Evolutionary conservation across 2,329 filamentous ascomycete species (phyloP).

Genomic region (Trematosphaeria pertusa): DNA sequence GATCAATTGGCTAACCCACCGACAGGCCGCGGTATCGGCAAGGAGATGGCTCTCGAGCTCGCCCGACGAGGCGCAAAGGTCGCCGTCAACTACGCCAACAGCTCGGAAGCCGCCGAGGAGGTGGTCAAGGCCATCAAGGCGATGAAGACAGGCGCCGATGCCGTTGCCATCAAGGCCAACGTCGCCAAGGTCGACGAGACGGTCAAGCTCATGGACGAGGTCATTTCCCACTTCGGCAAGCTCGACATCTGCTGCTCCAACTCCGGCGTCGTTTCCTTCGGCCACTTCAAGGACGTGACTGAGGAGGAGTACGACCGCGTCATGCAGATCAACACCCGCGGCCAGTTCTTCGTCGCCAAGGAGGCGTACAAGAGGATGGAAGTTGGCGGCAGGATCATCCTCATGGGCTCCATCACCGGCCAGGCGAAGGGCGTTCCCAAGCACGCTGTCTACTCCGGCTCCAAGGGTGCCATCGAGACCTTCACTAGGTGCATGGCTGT

Average conservation of each 20-base stretch:
- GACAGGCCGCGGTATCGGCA: slow-evolving; percentile 69
- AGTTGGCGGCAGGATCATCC: slow-evolving; percentile 60
- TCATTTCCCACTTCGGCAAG: slow-evolving; percentile 68
- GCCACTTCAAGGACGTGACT: slow-evolving; percentile 61
- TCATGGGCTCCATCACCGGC: slow-evolving; percentile 64
- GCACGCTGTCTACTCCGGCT: slow-evolving; percentile 61
- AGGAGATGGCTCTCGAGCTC: slow-evolving; percentile 71
- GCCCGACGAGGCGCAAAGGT: slow-evolving; percentile 70
- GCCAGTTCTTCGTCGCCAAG: slow-evolving; percentile 68
- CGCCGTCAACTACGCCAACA: slow-evolving; percentile 73
- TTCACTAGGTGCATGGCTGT: slow-evolving; percentile 63
- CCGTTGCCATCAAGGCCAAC: slow-evolving; percentile 71
- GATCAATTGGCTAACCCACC: slow-evolving; percentile 23
- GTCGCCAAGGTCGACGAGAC: slow-evolving; percentile 70
- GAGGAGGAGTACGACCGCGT: slow-evolving; percentile 65
- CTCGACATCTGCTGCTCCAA: slow-evolving; percentile 76
- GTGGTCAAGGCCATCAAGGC: slow-evolving; percentile 72
- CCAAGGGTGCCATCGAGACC: slow-evolving; percentile 63
- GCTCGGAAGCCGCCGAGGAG: slow-evolving; percentile 67
- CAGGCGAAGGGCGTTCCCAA: slow-evolving; percentile 64
- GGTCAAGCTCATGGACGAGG: slow-evolving; percentile 67
- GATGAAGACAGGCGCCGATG: slow-evolving; percentile 64
- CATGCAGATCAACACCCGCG: slow-evolving; percentile 67
- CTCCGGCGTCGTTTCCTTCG: slow-evolving; percentile 64
- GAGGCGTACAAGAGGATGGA: slow-evolving; percentile 62